phyloP scores from a whole-genome alignment of 2,329 filamentous ascomycete species.

The Alternaria gansuensis region DNA sequence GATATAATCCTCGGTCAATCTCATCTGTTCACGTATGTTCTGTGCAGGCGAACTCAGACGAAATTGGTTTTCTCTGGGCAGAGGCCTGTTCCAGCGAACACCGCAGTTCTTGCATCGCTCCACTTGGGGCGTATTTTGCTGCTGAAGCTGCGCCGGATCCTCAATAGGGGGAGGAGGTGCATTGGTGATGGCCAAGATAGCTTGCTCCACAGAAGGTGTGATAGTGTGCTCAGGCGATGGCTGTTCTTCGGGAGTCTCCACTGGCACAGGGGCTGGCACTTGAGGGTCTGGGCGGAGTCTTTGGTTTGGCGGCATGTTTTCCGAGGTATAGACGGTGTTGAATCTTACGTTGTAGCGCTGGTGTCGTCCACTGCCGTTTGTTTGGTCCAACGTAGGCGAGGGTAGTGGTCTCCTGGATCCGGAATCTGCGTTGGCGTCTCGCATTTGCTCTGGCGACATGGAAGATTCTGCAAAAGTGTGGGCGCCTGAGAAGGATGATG shows the following conservation, averaged over 20 bases:
- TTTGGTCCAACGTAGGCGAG: constrained; percentile 21
- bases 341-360: constrained; percentile 43
- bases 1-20: constrained; percentile 27
- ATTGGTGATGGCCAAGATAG: constrained; percentile 9
- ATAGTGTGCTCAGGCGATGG: constrained; percentile 15
- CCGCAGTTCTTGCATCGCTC: constrained; percentile 34
- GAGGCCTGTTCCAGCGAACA: constrained; percentile 34
- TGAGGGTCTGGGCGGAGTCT: constrained; percentile 31
- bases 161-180: constrained; percentile 6
- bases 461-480: constrained; percentile 12
- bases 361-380: constrained; percentile 26
- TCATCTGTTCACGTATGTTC: constrained; percentile 26
- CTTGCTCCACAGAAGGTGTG: constrained; percentile 21
- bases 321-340: constrained; percentile 29
- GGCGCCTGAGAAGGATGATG: constrained; percentile 11
- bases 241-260: constrained; percentile 18
- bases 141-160: constrained; percentile 16
- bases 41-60: constrained; percentile 25
- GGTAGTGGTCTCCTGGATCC: constrained; percentile 18
- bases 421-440: constrained; percentile 19
- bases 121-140: constrained; percentile 28
- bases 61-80: constrained; percentile 25
- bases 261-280: constrained; percentile 14
- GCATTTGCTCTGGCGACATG: constrained; percentile 25
- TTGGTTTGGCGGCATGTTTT: constrained; percentile 32